Percentiles rank a stretch among this genome's conserved stretches.
Evolutionary conservation across 1,284 basidiomycete genomes (phyloP).

Genomic region (Phellopilus nigrolimitatus): DNA sequence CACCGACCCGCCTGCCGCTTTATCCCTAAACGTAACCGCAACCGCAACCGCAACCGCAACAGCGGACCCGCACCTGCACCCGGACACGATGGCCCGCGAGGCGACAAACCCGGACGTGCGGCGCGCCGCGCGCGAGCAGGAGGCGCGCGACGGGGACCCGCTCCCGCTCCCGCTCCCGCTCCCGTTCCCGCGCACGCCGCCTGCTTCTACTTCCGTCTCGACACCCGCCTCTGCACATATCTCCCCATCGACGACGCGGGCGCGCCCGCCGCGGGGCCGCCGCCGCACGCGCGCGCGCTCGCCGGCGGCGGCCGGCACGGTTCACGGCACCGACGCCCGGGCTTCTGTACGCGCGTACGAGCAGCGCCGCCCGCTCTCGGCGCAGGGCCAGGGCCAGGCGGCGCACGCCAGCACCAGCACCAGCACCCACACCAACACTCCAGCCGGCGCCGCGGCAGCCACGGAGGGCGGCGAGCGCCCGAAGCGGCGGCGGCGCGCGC

Average conservation of each 20-base stretch:
- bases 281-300: not conserved
- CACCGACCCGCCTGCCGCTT: not conserved
- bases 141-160: conserved; percentile 5
- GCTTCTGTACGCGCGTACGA: not conserved
- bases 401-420: too few relatives aligned
- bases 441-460: too few relatives aligned
- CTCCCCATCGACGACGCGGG: too few relatives aligned
- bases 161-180: conserved; percentile 1
- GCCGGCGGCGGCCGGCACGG: not conserved
- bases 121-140: conserved; percentile 9
- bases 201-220: too few relatives aligned
- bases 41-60: not conserved
- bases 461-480: conserved; percentile 9
- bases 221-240: too few relatives aligned
- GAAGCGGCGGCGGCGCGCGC: conserved; percentile 65
- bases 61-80: too few relatives aligned
- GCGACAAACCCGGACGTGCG: conserved; percentile 15
- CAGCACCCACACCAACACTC: too few relatives aligned
- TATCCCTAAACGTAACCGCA: not conserved
- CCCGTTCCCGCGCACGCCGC: not conserved
- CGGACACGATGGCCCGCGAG: conserved; percentile 9
- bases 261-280: too few relatives aligned
- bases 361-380: not conserved
- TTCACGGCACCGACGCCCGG: not conserved
- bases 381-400: too few relatives aligned